These are phyloP conservation scores for Nephelium lappaceum DNA, from an alignment of 345 rosid species.

Conservation along the genomic window DNA sequence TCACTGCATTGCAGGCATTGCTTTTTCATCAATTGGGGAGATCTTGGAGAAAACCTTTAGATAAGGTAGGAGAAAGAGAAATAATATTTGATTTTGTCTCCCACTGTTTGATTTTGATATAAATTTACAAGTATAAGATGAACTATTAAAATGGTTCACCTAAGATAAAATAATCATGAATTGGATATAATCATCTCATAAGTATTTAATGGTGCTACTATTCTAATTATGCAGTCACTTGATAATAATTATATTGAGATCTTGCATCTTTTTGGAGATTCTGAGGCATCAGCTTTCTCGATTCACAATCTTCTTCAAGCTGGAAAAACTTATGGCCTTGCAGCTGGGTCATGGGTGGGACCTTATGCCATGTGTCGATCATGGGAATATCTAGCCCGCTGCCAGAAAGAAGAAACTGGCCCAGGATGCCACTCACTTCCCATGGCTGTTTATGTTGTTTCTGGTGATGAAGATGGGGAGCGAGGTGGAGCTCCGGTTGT, in stretches of 20 bases:
- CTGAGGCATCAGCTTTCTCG: conserved; percentile 66
- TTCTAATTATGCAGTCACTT: conserved; percentile 54
- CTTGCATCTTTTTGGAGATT: conserved; percentile 83
- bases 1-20: conserved; percentile 60
- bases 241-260: conserved; percentile 68
- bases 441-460: conserved; percentile 86
- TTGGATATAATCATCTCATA: conserved; percentile 3
- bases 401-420: conserved; percentile 47
- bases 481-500: conserved; percentile 97
- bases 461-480: conserved; percentile 94
- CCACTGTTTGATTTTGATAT: background rate
- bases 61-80: conserved; percentile 45
- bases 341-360: conserved; percentile 98
- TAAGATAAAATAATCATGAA: background rate
- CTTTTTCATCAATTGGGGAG: conserved; percentile 85
- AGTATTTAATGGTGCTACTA: conserved; percentile 25
- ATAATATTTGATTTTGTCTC: background rate
- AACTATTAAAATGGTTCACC: background rate
- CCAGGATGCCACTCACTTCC: conserved; percentile 50
- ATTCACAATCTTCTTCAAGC: conserved; percentile 83
- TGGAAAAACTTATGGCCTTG: conserved; percentile 83
- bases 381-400: conserved; percentile 72
- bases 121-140: background rate
- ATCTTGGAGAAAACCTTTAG: conserved; percentile 70
- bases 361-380: conserved; percentile 94